Base-by-base conservation (phyloP, 1,139 yeast genomes). In the Debaryomyces fabryi region DNA sequence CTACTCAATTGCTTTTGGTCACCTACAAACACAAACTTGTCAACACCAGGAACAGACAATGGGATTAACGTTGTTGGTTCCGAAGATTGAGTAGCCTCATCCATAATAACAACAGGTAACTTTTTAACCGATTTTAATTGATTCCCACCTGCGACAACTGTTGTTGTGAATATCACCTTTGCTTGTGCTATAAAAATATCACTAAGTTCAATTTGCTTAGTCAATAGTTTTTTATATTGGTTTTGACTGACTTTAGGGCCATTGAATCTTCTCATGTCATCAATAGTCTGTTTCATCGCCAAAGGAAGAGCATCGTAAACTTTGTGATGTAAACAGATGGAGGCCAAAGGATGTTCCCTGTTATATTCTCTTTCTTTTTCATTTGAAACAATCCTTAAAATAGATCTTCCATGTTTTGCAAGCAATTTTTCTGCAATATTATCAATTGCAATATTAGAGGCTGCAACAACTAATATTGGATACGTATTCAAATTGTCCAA, bases 381-480 rank as follows among this genome's bases (percentile, higher is more conserved):
- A 44, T 68, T 70, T 0, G 90, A 80, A 0, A 82, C 79, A 50
- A 85, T 82, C 68, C 92, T 73, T 45, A 85, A 62, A 18, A 85
- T 77, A 36, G 78, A 79, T 44, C 74, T 74, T 6, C 76, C 78
- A 52, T 80, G 79, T 37, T 75, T 72, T 3, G 68, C 68, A 60
- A 81, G 60, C 50, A 85, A 69, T 58, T 85, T 85, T 58, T 85
- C 91, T 0, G 90, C 91, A 63, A 85, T 85, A 56, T 85, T 85
- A 60, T 85, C 92, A 57, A 85, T 84, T 2, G 92, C 91, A 60
- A 85, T 82, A 58, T 85, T 85, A 0, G 90, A 85, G 0, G 89
- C 88, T 0, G 92, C 91, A 46, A 85, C 89, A 46, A 86, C 89
- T 50, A 85, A 69, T 37, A 85, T 82, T 2, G 92, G 91, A 56